Conservation (phyloP, 257 asterid genomes). For the Nicotiana otophora region DNA sequence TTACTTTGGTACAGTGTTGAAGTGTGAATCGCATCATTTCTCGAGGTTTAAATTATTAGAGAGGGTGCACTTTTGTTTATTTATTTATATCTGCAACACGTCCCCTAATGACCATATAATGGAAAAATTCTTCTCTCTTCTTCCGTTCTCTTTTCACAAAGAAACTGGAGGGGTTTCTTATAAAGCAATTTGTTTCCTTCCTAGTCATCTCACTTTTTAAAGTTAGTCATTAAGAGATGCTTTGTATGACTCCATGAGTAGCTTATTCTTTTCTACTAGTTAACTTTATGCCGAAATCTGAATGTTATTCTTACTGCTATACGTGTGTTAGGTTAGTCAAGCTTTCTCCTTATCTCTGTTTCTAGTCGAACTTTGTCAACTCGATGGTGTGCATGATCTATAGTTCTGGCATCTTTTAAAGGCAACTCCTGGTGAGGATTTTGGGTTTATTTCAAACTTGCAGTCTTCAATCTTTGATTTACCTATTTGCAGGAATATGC, state of each 20-base stretch:
- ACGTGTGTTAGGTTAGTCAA: neutral
- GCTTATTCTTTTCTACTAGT: neutral
- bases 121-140: no score
- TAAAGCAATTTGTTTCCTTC: neutral
- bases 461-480: neutral
- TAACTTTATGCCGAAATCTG: neutral
- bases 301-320: neutral
- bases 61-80: neutral
- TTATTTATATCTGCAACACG: neutral
- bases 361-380: constrained; percentile 5
- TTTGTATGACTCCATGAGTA: neutral
- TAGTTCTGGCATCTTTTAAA: constrained; percentile 2
- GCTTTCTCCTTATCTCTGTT: neutral
- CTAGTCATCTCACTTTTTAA: neutral
- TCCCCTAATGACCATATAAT: neutral
- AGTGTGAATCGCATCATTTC: neutral
- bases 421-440: neutral
- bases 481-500: neutral
- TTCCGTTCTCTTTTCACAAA: neutral
- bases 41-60: neutral
- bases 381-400: neutral
- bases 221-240: neutral
- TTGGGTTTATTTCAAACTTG: neutral
- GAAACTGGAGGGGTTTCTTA: neutral
- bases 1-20: neutral